Conservation (phyloP, 345 rosid genomes). For the Sisymbrium altissimum region DNA sequence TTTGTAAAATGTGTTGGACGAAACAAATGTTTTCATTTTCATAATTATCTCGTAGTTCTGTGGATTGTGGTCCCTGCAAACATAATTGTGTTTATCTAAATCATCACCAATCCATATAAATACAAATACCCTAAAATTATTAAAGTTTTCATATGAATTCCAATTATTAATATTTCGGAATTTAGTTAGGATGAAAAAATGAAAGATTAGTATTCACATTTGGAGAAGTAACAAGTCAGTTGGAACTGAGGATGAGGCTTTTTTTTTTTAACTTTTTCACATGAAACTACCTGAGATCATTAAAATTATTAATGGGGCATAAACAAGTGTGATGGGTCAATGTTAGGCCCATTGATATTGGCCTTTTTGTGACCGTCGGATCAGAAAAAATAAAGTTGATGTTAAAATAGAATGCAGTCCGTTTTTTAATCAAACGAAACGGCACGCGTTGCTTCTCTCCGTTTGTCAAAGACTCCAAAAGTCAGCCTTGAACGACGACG, state of each 20-base stretch:
- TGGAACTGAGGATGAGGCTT: not conserved
- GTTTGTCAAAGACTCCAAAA: not conserved
- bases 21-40: not conserved
- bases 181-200: not conserved
- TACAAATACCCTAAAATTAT: not conserved
- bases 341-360: not conserved
- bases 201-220: not conserved
- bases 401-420: not conserved
- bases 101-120: constrained; percentile 20
- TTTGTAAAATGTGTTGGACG: not conserved
- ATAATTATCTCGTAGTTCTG: constrained; percentile 6
- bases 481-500: constrained; percentile 5
- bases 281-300: not conserved
- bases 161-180: not conserved
- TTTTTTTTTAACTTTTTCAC: not conserved
- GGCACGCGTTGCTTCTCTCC: constrained; percentile 28
- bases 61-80: constrained; percentile 25
- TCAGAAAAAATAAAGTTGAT: not conserved
- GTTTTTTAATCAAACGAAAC: constrained; percentile 7
- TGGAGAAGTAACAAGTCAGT: not conserved
- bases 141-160: not conserved
- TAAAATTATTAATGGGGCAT: not conserved
- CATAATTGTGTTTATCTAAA: constrained; percentile 24
- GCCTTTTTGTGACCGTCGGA: not conserved
- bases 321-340: not conserved